phyloP scores from a whole-genome alignment of 2,329 filamentous ascomycete genomes.

The Metarhizium guizhouense region DNA sequence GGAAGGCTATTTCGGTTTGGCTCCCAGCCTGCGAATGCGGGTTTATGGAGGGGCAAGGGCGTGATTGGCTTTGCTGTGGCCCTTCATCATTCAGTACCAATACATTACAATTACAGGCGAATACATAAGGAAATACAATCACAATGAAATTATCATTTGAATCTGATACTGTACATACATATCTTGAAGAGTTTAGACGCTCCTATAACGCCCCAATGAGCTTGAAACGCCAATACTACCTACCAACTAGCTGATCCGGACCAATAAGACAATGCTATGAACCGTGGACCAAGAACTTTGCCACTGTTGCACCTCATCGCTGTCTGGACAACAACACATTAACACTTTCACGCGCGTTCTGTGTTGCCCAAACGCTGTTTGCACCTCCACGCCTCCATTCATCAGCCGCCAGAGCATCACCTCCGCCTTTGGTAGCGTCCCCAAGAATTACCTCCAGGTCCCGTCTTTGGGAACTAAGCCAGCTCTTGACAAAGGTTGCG shows the following conservation, averaged over 20 bases:
- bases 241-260: not conserved
- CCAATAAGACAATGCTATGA: not conserved
- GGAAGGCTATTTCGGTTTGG: not conserved
- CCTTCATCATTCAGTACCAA: not conserved
- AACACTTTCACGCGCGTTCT: slow-evolving; percentile 54
- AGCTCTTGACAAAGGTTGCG: slow-evolving; percentile 72
- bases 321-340: slow-evolving; percentile 51
- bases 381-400: slow-evolving; percentile 59
- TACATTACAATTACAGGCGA: not conserved
- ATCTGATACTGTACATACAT: not conserved
- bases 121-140: not conserved
- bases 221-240: not conserved
- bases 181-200: not conserved
- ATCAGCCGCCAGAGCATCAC: slow-evolving; percentile 46
- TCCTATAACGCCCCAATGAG: not conserved
- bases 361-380: slow-evolving; percentile 46
- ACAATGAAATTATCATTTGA: not conserved
- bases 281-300: not conserved
- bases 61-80: not conserved
- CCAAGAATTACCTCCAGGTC: slow-evolving; percentile 84
- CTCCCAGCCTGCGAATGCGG: not conserved
- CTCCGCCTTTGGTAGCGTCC: slow-evolving; percentile 59
- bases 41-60: not conserved
- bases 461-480: slow-evolving; percentile 84
- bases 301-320: slow-evolving; percentile 16